A percentile compares a stretch with the other conserved stretches of the same genome.
phyloP scores from a whole-genome alignment of 257 asterid species.

The Sherardia arvensis region DNA sequence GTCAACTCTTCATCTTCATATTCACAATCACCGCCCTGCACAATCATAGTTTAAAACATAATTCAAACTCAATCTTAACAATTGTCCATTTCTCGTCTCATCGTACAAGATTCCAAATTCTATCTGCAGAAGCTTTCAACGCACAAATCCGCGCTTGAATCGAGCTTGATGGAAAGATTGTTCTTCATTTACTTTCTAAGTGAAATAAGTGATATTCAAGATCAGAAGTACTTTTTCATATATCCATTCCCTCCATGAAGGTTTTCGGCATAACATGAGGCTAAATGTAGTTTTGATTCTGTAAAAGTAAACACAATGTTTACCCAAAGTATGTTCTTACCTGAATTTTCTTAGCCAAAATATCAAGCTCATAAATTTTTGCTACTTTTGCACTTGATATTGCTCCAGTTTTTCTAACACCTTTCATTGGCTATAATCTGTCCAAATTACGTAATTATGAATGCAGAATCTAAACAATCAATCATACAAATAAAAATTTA shows the following conservation, averaged over 20 bases:
- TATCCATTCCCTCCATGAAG: constrained; percentile 19
- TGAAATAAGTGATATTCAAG: neutral
- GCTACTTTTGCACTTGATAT: constrained; percentile 90
- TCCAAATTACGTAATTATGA: constrained; percentile 20
- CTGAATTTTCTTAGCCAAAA: constrained; percentile 79
- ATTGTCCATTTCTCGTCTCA: too few species aligned
- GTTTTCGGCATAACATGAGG: constrained; percentile 12
- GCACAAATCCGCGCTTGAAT: too few species aligned
- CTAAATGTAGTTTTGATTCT: neutral
- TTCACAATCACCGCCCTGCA: too few species aligned
- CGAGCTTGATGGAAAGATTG: too few species aligned
- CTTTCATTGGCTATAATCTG: constrained; percentile 64
- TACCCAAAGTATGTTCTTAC: constrained; percentile 27
- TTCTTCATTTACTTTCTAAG: neutral
- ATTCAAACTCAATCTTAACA: too few species aligned
- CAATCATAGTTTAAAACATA: too few species aligned
- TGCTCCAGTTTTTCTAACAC: constrained; percentile 67
- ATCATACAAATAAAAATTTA: neutral
- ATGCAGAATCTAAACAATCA: neutral
- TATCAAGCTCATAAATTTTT: constrained; percentile 66
- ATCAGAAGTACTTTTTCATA: constrained; percentile 8
- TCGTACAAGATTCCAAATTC: too few species aligned
- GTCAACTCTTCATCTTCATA: too few species aligned
- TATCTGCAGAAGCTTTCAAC: too few species aligned
- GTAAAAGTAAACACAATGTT: neutral